Percentiles rank a stretch among this genome's conserved stretches.
Evolutionary conservation across 225 moss, liverwort and hornwort species (phyloP).

Genomic region (Bryoerythrophyllum caledonicum): DNA sequence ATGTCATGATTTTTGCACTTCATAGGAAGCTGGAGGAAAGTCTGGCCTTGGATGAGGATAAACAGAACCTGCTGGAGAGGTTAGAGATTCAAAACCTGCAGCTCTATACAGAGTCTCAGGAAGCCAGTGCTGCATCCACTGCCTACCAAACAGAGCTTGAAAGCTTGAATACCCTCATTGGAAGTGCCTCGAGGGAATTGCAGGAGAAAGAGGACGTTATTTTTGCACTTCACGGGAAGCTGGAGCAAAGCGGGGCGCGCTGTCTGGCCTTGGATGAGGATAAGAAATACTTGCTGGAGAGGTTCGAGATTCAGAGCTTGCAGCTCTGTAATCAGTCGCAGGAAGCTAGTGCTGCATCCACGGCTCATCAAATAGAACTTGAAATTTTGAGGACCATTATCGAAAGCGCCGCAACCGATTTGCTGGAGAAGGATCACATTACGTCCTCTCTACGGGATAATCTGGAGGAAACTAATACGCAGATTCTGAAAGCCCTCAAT

Average conservation of each 20-base stretch:
- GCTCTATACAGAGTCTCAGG: constrained; percentile 3
- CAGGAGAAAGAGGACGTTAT: constrained; percentile 26
- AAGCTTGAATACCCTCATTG: constrained; percentile 15
- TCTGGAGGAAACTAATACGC: constrained; percentile 27
- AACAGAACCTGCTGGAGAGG: not conserved
- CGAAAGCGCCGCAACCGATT: constrained; percentile 25
- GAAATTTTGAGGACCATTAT: constrained; percentile 25
- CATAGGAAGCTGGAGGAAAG: constrained; percentile 12
- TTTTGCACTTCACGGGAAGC: constrained; percentile 12
- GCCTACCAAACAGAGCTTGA: constrained; percentile 24
- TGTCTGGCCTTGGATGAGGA: not conserved
- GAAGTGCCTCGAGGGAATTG: constrained; percentile 28
- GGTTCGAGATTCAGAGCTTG: too few species aligned
- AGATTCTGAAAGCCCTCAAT: constrained; percentile 18
- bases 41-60: constrained; percentile 2
- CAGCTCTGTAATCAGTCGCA: not conserved
- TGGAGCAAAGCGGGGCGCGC: too few species aligned
- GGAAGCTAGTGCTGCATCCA: constrained; percentile 3
- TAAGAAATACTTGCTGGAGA: not conserved
- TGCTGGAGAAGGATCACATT: constrained; percentile 41
- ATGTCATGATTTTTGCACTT: constrained; percentile 1
- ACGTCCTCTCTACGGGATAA: too few species aligned
- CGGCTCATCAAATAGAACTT: constrained; percentile 16
- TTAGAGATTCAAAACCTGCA: too few species aligned
- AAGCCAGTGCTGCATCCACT: not conserved